Percentiles rank a stretch among this genome's conserved stretches.
Evolutionary conservation across 176 grass and related monocot species (phyloP).

Genomic region (Stipa capillata): DNA sequence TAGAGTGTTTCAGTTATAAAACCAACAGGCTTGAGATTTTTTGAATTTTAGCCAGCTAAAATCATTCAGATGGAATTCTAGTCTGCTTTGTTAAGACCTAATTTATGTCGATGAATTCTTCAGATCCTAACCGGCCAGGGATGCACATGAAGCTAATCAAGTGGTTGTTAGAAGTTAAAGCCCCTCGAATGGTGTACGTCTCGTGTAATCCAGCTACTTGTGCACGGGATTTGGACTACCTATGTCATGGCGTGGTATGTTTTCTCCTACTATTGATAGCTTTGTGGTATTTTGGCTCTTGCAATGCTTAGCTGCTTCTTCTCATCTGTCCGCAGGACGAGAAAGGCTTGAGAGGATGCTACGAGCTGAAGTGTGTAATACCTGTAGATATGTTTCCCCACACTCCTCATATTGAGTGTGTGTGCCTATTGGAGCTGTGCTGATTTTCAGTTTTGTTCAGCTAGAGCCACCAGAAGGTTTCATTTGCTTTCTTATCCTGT

Average conservation of each 20-base stretch:
- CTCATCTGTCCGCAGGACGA: constrained; percentile 40
- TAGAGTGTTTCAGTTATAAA: neutral
- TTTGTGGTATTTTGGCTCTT: neutral
- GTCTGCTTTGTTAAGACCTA: neutral
- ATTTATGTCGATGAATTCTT: constrained; percentile 24
- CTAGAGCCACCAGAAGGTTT: constrained; percentile 7
- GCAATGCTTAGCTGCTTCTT: constrained; percentile 5
- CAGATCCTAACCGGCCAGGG: constrained; percentile 94
- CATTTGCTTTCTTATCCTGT: neutral
- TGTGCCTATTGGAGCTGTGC: constrained; percentile 74
- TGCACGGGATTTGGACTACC: constrained; percentile 86
- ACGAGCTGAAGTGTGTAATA: constrained; percentile 55
- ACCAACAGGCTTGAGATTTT: neutral
- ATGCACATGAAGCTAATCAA: constrained; percentile 98
- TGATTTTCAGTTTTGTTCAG: constrained; percentile 8
- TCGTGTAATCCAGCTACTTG: constrained; percentile 93
- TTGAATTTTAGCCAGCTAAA: neutral
- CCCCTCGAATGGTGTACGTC: constrained; percentile 66
- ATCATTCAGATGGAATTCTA: neutral
- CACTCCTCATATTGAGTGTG: constrained; percentile 95
- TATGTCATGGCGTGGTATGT: constrained; percentile 86
- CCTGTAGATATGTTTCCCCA: constrained; percentile 97
- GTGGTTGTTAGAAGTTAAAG: constrained; percentile 83
- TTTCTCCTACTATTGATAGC: constrained; percentile 1
- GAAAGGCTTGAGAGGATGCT: constrained; percentile 58